A percentile compares a stretch with the other conserved stretches of the same genome.
Conservation (phyloP, 1,284 basidiomycete genomes). For the Veloboletus limbatus region DNA sequence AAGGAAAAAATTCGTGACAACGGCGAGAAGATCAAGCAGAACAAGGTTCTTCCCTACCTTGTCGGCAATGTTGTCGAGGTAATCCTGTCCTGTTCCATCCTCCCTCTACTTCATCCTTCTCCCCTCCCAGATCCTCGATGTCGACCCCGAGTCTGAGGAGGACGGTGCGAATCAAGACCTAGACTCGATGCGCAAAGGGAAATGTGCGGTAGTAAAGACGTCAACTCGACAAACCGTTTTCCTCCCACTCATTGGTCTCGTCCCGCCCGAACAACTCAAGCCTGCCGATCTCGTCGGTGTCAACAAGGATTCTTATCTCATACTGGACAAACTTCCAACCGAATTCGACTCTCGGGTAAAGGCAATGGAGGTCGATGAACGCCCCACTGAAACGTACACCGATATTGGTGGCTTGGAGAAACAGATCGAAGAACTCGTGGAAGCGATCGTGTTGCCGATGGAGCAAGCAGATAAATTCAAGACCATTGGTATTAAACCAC, state of each 20-base stretch:
- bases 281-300: constrained; percentile 97
- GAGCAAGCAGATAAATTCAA: constrained; percentile 97
- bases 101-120: constrained; percentile 8
- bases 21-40: constrained; percentile 98
- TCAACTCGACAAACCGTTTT: constrained; percentile 98
- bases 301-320: constrained; percentile 99
- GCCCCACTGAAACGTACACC: constrained; percentile 97
- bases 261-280: constrained; percentile 84
- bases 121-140: constrained; percentile 81
- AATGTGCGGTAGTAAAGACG: constrained; percentile 99
- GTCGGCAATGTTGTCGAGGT: constrained; percentile 98
- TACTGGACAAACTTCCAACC: constrained; percentile 93
- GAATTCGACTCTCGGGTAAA: constrained; percentile 99
- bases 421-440: constrained; percentile 97
- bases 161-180: constrained; percentile 93
- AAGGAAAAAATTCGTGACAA: constrained; percentile 99
- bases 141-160: constrained; percentile 91
- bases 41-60: constrained; percentile 97
- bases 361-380: constrained; percentile 99
- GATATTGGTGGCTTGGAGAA: constrained; percentile 99
- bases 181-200: constrained; percentile 92
- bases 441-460: constrained; percentile 90
- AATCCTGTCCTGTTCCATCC: constrained; percentile 19
- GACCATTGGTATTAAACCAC: constrained; percentile 94
- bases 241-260: constrained; percentile 95